Conservation (phyloP, 2,329 filamentous ascomycete species). For the Aspergillus caelatus region DNA sequence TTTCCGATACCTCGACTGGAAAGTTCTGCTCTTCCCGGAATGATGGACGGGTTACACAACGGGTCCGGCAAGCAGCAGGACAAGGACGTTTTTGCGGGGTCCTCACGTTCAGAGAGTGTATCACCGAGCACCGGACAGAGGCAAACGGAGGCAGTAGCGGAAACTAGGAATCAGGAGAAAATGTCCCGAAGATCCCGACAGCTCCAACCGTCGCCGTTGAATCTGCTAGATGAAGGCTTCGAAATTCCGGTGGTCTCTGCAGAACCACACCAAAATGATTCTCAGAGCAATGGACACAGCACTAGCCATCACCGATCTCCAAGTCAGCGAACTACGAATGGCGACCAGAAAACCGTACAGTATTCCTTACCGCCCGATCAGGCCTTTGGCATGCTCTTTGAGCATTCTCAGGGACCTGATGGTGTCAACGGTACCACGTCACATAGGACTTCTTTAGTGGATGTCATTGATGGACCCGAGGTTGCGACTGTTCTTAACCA, state of each 20-base stretch:
- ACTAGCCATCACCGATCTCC: slow-evolving; percentile 1
- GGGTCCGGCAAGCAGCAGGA: slow-evolving; percentile 3
- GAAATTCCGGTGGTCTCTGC: background rate
- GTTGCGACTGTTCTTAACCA: slow-evolving; percentile 26
- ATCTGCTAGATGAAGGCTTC: background rate
- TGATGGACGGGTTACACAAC: slow-evolving; percentile 1
- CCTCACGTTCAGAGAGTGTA: background rate
- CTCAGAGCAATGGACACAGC: slow-evolving; percentile 2
- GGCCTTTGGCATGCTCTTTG: slow-evolving; percentile 23
- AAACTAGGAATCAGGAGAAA: background rate
- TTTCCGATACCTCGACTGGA: background rate
- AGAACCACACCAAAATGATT: slow-evolving; percentile 1
- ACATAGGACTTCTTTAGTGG: slow-evolving; percentile 28
- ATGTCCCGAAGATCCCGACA: background rate
- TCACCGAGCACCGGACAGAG: background rate
- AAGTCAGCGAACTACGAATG: slow-evolving; percentile 8
- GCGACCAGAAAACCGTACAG: slow-evolving; percentile 20
- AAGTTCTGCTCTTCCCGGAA: background rate
- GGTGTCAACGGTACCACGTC: slow-evolving; percentile 13
- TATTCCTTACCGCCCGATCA: slow-evolving; percentile 18
- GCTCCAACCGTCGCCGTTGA: background rate
- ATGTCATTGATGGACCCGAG: slow-evolving; percentile 34
- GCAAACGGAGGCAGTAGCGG: background rate
- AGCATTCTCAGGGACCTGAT: slow-evolving; percentile 15
- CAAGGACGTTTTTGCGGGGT: background rate